Conservation (phyloP, 768 basidiomycete genomes). For the Polyporus arcularius region DNA sequence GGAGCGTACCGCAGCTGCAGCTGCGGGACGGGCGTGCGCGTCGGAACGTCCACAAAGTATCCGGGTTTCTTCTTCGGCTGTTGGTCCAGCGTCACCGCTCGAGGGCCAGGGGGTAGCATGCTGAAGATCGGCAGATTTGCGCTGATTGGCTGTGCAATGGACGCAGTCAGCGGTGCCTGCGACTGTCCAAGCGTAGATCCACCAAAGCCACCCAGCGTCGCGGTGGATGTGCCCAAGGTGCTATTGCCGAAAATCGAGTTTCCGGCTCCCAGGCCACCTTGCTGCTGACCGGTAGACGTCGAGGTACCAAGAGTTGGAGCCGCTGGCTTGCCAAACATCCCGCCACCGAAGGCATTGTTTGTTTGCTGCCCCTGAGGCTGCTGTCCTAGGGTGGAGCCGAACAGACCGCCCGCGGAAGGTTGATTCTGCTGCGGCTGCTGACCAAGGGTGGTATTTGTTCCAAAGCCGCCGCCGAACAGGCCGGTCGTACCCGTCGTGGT, state of each 20-base stretch:
- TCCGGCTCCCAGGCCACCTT: constrained; percentile 31
- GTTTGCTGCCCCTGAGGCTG: constrained; percentile 38
- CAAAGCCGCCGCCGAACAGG: constrained; percentile 33
- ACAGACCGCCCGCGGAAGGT: constrained; percentile 35
- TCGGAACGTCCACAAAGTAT: constrained; percentile 77
- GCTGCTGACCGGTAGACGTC: constrained; percentile 40
- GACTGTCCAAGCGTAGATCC: constrained; percentile 40
- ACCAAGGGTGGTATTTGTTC: constrained; percentile 44
- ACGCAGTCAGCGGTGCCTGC: constrained; percentile 68
- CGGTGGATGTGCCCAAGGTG: constrained; percentile 28
- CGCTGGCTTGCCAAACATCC: constrained; percentile 54
- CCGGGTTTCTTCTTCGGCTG: constrained; percentile 73
- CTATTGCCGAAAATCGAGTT: constrained; percentile 36
- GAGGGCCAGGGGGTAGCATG: constrained; percentile 73
- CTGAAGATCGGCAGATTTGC: constrained; percentile 72
- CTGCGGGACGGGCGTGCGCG: constrained; percentile 68
- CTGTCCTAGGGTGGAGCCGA: constrained; percentile 56
- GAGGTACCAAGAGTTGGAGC: constrained; percentile 49
- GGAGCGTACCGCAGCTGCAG: constrained; percentile 67
- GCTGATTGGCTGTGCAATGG: constrained; percentile 84
- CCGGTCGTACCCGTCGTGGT: constrained; percentile 33
- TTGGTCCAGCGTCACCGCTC: constrained; percentile 58
- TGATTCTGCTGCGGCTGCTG: constrained; percentile 39
- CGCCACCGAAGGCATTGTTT: constrained; percentile 42
- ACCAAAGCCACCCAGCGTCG: constrained; percentile 44